Percentiles rank a stretch among this genome's conserved stretches.
Evolutionary conservation across 2,329 filamentous ascomycete species (phyloP).

Genomic region (Onygena corvina): DNA sequence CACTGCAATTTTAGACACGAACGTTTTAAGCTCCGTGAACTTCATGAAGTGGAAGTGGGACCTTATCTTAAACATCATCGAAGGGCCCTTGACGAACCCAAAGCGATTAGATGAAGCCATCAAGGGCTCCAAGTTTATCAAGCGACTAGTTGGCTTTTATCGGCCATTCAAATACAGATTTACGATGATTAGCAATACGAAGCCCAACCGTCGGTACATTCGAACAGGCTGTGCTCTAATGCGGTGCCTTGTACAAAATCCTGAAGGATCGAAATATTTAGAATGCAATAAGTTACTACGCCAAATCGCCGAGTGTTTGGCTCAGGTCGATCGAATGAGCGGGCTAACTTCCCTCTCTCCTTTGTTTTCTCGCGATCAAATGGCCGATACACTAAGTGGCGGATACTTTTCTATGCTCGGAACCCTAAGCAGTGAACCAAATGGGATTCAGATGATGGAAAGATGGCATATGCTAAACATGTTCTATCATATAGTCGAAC

Average conservation of each 20-base stretch:
- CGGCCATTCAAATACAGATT: slow-evolving; percentile 95
- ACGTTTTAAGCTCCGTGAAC: slow-evolving; percentile 78
- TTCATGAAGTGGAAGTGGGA: slow-evolving; percentile 98
- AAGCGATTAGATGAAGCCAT: slow-evolving; percentile 90
- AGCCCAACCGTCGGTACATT: slow-evolving; percentile 88
- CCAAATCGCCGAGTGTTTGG: slow-evolving; percentile 89
- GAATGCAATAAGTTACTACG: slow-evolving; percentile 84
- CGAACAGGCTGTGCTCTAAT: slow-evolving; percentile 79
- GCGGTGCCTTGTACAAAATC: slow-evolving; percentile 70
- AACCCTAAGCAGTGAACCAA: slow-evolving; percentile 66
- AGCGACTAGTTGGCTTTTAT: slow-evolving; percentile 87
- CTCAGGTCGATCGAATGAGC: slow-evolving; percentile 80
- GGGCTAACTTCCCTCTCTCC: slow-evolving; percentile 59
- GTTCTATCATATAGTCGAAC: slow-evolving; percentile 96
- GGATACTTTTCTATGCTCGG: slow-evolving; percentile 94
- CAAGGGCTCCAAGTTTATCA: slow-evolving; percentile 90
- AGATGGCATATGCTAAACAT: slow-evolving; percentile 98
- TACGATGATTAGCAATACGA: slow-evolving; percentile 76
- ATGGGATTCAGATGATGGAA: slow-evolving; percentile 80
- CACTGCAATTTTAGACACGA: slow-evolving; percentile 55
- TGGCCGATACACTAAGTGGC: slow-evolving; percentile 74
- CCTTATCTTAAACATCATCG: slow-evolving; percentile 75
- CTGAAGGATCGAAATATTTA: slow-evolving; percentile 73
- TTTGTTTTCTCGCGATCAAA: slow-evolving; percentile 74
- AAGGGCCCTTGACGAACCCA: slow-evolving; percentile 79